These are phyloP conservation scores for Mycena latifolia DNA, from an alignment of 768 basidiomycete species.

Conservation along the genomic window DNA sequence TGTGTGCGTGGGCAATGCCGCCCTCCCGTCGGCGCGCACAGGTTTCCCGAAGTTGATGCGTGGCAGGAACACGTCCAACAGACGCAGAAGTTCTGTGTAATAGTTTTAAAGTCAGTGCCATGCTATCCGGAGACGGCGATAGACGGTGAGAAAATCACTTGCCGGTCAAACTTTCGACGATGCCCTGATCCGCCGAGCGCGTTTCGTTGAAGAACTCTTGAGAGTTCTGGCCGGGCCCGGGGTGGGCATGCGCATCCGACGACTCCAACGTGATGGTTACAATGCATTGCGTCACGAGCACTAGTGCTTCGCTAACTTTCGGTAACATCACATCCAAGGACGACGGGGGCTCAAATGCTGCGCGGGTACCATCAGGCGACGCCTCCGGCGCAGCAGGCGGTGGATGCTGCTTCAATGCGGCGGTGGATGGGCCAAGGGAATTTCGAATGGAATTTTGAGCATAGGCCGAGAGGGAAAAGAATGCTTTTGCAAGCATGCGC, in stretches of 20 bases:
- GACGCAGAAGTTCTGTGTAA: slow-evolving; percentile 75
- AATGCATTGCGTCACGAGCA: slow-evolving; percentile 83
- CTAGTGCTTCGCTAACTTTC: slow-evolving; percentile 84
- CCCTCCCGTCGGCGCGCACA: slow-evolving; percentile 46
- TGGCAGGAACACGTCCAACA: slow-evolving; percentile 87
- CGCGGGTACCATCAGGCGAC: slow-evolving; percentile 14
- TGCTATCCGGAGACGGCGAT: not conserved
- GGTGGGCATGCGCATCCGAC: slow-evolving; percentile 46
- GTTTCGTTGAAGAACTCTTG: slow-evolving; percentile 60
- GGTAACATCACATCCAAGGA: slow-evolving; percentile 76
- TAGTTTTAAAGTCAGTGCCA: slow-evolving; percentile 22
- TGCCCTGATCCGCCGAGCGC: slow-evolving; percentile 52
- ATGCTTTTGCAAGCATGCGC: slow-evolving; percentile 71
- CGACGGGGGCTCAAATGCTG: slow-evolving; percentile 26
- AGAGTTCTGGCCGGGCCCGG: slow-evolving; percentile 44
- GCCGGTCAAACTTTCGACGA: slow-evolving; percentile 73
- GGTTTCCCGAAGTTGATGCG: slow-evolving; percentile 85
- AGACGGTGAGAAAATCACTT: slow-evolving; percentile 38
- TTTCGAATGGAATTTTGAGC: slow-evolving; percentile 64
- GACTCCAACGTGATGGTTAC: slow-evolving; percentile 71
- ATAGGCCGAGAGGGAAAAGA: slow-evolving; percentile 73
- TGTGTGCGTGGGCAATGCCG: slow-evolving; percentile 42
- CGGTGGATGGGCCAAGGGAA: too few relatives aligned
- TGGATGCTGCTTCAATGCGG: too few relatives aligned
- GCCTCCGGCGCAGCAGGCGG: slow-evolving; percentile 7